phyloP scores from a whole-genome alignment of 352 stramenopile species.

The Phytophthora citrophthora region DNA sequence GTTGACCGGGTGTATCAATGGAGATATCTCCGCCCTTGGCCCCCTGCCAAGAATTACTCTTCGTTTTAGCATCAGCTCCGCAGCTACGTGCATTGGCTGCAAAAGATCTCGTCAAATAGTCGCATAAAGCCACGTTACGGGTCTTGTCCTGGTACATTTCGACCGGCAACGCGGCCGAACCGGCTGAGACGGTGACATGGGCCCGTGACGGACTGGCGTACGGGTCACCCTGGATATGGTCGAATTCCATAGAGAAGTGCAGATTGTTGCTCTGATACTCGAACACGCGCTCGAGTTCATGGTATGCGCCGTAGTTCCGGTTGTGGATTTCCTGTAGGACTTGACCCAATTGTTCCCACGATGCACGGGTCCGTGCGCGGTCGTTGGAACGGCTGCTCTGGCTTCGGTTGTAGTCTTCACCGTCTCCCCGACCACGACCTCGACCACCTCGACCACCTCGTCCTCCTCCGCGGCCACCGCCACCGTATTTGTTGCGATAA shows the following conservation, averaged over 20 bases:
- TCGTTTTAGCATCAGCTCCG: conserved; percentile 70
- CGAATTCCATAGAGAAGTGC: conserved; percentile 89
- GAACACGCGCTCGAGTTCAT: conserved; percentile 75
- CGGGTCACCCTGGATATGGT: conserved; percentile 95
- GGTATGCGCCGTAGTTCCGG: conserved; percentile 87
- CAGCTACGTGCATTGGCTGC: conserved; percentile 57
- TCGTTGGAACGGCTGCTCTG: conserved; percentile 9
- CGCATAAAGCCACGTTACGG: conserved; percentile 86
- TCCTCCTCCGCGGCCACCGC: conserved; percentile 46
- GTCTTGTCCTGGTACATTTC: conserved; percentile 81
- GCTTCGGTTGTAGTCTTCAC: conserved; percentile 22
- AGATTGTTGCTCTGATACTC: conserved; percentile 36
- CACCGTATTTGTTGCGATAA: conserved; percentile 91
- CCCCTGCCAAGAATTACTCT: conserved; percentile 82
- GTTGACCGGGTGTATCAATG: conserved; percentile 93
- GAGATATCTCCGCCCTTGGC: conserved; percentile 95
- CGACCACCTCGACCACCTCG: conserved; percentile 22
- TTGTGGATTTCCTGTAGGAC: conserved; percentile 65
- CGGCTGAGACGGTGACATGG: conserved; percentile 84
- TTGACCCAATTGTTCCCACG: conserved; percentile 58
- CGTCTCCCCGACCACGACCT: conserved; percentile 31
- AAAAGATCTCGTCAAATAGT: conserved; percentile 92
- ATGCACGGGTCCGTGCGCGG: conserved; percentile 24
- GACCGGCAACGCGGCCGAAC: conserved; percentile 81
- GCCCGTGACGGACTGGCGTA: conserved; percentile 95